A percentile compares a stretch with the other conserved stretches of the same genome.
These are phyloP conservation scores for Gossypium mustelinum DNA, from an alignment of 345 rosid species.

Conservation along the genomic window DNA sequence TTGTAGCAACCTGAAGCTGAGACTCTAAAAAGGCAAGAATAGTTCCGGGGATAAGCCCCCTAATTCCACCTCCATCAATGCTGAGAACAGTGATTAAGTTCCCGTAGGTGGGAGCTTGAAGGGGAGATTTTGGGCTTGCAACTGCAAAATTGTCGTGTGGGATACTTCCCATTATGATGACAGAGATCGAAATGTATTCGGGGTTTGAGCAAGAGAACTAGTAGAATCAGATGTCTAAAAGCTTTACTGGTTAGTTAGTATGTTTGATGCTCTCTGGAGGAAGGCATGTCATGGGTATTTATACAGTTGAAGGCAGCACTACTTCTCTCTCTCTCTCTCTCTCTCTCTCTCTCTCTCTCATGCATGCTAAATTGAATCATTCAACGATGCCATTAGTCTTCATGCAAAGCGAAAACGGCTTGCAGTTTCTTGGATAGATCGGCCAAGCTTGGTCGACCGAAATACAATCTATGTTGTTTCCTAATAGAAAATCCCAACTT, in stretches of 20 bases:
- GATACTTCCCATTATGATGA: background rate
- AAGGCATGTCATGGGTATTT: background rate
- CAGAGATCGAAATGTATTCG: background rate
- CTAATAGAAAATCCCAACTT: background rate
- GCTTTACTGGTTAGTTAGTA: background rate
- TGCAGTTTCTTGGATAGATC: background rate
- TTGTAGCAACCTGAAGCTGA: slow-evolving; percentile 46
- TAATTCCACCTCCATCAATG: slow-evolving; percentile 81
- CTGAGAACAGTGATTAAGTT: slow-evolving; percentile 60
- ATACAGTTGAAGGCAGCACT: background rate
- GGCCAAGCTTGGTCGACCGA: background rate
- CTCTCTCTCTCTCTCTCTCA: background rate
- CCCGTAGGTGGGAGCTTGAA: slow-evolving; percentile 52
- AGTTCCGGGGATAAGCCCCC: slow-evolving; percentile 62
- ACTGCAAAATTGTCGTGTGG: background rate
- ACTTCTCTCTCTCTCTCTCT: too few relatives aligned
- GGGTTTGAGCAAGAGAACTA: background rate
- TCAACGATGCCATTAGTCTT: background rate
- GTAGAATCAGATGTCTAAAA: too few relatives aligned
- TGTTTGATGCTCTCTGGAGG: background rate
- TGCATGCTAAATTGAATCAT: background rate
- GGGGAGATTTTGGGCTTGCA: slow-evolving; percentile 42
- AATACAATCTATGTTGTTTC: background rate
- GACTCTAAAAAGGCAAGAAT: slow-evolving; percentile 62
- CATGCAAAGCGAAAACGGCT: background rate